Percentiles rank a stretch among this genome's conserved stretches.
These are phyloP conservation scores for Crataegus laevigata DNA, from an alignment of 306 rosid species.

Conservation along the genomic window DNA sequence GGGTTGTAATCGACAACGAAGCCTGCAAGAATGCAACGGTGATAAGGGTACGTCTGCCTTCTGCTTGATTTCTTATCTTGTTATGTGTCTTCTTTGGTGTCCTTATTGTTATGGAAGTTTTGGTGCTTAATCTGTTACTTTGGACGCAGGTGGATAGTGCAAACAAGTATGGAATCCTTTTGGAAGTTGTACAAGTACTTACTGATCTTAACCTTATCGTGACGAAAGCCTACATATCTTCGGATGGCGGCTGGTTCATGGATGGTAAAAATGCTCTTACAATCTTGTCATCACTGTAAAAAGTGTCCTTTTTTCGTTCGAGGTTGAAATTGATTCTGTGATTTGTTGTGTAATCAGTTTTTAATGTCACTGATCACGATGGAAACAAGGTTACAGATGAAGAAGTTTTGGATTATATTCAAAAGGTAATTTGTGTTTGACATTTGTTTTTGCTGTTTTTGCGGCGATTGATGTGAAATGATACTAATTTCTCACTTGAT, in stretches of 20 bases:
- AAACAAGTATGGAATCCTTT: slow-evolving; percentile 79
- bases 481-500: not conserved
- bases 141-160: slow-evolving; percentile 74
- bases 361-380: slow-evolving; percentile 85
- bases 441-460: slow-evolving; percentile 9
- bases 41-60: slow-evolving; percentile 45
- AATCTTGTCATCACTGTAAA: not conserved
- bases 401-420: slow-evolving; percentile 67
- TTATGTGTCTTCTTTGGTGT: not conserved
- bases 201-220: slow-evolving; percentile 81
- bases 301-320: not conserved
- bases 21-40: slow-evolving; percentile 80
- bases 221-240: slow-evolving; percentile 84
- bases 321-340: not conserved
- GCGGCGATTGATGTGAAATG: not conserved
- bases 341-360: slow-evolving; percentile 43
- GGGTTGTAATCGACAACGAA: slow-evolving; percentile 93
- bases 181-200: slow-evolving; percentile 83
- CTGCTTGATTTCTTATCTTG: not conserved
- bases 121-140: not conserved
- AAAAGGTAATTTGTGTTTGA: slow-evolving; percentile 42
- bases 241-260: slow-evolving; percentile 99
- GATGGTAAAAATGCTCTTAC: slow-evolving; percentile 51
- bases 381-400: slow-evolving; percentile 86
- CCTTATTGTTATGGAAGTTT: not conserved